These are phyloP conservation scores for Herpetomonas muscarum DNA, from an alignment of 208 protist species.

Conservation along the genomic window DNA sequence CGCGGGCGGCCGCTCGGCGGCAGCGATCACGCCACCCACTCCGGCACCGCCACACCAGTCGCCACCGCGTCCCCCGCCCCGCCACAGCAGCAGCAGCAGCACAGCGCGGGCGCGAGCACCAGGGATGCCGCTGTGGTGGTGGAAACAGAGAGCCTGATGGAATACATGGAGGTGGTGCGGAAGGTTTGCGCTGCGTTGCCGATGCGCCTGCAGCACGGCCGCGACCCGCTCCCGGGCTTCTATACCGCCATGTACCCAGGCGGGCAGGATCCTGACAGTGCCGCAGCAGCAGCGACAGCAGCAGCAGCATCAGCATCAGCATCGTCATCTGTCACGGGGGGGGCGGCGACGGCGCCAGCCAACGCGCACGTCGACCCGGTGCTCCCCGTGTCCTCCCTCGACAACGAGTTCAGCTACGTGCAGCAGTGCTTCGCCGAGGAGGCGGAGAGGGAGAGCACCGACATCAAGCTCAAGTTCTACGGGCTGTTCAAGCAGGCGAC, in stretches of 20 bases:
- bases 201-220: constrained; percentile 46
- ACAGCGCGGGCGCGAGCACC: not conserved
- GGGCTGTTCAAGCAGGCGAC: constrained; percentile 87
- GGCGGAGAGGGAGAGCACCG: constrained; percentile 39
- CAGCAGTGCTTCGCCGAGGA: constrained; percentile 46
- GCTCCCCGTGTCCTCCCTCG: constrained; percentile 21
- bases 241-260: constrained; percentile 29
- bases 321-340: no score
- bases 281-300: no score
- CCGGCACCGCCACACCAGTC: not conserved
- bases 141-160: constrained; percentile 16
- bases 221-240: constrained; percentile 41
- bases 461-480: constrained; percentile 86
- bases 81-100: no score
- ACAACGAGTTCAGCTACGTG: constrained; percentile 52
- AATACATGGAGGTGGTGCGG: constrained; percentile 21
- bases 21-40: no score
- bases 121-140: constrained; percentile 1
- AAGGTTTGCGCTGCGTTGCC: constrained; percentile 31
- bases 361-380: constrained; percentile 14
- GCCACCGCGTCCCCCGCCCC: not conserved
- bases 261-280: not conserved
- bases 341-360: constrained; percentile 5
- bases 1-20: not conserved
- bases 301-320: no score